Evolutionary conservation across 768 basidiomycete genomes (phyloP).

Genomic region (Pleurotus tuber-regium): DNA sequence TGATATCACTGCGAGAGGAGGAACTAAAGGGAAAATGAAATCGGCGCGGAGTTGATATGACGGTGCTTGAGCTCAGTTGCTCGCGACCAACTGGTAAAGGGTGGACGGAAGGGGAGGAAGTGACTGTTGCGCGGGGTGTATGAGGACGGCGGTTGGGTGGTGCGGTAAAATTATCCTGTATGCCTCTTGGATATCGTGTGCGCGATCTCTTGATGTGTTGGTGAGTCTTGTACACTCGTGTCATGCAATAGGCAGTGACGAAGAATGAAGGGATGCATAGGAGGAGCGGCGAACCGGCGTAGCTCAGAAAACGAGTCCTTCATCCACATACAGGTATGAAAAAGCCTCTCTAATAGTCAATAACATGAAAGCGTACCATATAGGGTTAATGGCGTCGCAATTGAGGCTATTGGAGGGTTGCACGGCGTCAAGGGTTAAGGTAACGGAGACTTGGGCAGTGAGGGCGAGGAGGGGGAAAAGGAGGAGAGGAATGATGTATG

Average conservation of each 20-base stretch:
- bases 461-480: conserved; percentile 48
- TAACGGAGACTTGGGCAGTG: conserved; percentile 37
- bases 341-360: too few species aligned
- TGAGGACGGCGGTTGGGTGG: conserved; percentile 16
- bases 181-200: conserved; percentile 20
- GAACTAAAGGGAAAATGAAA: conserved; percentile 18
- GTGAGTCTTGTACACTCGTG: conserved; percentile 32
- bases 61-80: conserved; percentile 19
- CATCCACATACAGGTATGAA: too few species aligned
- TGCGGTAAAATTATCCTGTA: conserved; percentile 11
- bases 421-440: conserved; percentile 42
- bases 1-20: conserved; percentile 1
- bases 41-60: conserved; percentile 15
- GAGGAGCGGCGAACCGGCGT: conserved; percentile 54
- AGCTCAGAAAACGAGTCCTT: conserved; percentile 66
- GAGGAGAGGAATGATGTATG: conserved; percentile 42
- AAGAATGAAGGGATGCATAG: conserved; percentile 50
- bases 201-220: conserved; percentile 35
- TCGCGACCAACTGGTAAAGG: conserved; percentile 19
- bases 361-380: conserved; percentile 43
- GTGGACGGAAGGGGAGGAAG: conserved; percentile 12
- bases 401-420: conserved; percentile 49
- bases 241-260: conserved; percentile 43
- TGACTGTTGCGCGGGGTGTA: conserved; percentile 12
- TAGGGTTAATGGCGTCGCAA: conserved; percentile 57